Conservation (phyloP, 192 early-diverging fungal genomes). For the Coemansia sp. region DNA sequence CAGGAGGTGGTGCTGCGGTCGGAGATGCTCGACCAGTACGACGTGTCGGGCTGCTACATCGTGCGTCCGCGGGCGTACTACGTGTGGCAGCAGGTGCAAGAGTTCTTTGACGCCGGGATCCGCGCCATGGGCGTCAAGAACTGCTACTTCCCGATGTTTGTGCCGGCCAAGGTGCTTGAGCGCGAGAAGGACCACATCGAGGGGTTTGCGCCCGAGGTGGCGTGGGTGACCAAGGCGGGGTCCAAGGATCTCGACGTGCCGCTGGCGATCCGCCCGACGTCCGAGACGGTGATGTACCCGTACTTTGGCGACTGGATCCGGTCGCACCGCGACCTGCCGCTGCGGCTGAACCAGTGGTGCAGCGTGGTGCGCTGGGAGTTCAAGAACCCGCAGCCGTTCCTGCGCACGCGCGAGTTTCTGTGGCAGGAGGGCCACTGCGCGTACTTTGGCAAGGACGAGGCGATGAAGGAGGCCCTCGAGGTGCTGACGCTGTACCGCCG, state of each 20-base stretch:
- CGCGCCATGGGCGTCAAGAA: constrained; percentile 92
- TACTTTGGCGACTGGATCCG: constrained; percentile 98
- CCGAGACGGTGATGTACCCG: constrained; percentile 99
- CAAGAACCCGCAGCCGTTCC: constrained; percentile 98
- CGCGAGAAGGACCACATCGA: constrained; percentile 99
- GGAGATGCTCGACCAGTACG: constrained; percentile 99
- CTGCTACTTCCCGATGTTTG: constrained; percentile 99
- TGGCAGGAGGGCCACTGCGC: constrained; percentile 99
- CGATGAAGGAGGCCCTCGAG: constrained; percentile 79
- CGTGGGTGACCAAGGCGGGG: constrained; percentile 98
- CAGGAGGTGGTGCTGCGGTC: constrained; percentile 81
- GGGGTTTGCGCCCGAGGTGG: constrained; percentile 99
- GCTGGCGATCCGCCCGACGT: constrained; percentile 98
- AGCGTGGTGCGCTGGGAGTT: constrained; percentile 99
- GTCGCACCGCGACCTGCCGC: constrained; percentile 92
- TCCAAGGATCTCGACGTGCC: constrained; percentile 88
- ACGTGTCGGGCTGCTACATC: constrained; percentile 98
- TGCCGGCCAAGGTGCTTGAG: constrained; percentile 79
- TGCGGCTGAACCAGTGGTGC: constrained; percentile 99
- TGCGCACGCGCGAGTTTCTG: constrained; percentile 98
- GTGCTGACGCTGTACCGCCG: constrained; percentile 94
- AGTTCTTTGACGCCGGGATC: constrained; percentile 88
- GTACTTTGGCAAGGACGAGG: constrained; percentile 83
- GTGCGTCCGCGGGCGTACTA: constrained; percentile 92
- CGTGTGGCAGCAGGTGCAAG: constrained; percentile 96